These are phyloP conservation scores for Articulospora tetracladia DNA, from an alignment of 495 filamentous ascomycete genomes.

Conservation along the genomic window DNA sequence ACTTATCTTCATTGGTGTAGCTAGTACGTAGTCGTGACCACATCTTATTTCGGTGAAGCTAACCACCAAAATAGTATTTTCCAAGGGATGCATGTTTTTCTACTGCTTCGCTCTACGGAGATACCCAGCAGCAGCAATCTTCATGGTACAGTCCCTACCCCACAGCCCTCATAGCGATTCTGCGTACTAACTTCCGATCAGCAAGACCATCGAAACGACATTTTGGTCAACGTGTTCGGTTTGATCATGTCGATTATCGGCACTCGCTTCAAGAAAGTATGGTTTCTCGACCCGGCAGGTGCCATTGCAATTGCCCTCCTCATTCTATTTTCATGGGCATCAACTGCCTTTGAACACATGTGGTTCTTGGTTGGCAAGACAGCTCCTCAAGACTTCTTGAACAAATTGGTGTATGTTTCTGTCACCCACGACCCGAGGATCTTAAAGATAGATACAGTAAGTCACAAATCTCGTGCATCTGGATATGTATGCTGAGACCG, in stretches of 20 bases:
- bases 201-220: slow-evolving; percentile 53
- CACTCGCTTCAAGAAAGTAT: slow-evolving; percentile 38
- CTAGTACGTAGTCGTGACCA: slow-evolving; percentile 34
- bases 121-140: slow-evolving; percentile 51
- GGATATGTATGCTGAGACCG: background rate
- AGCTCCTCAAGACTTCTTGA: slow-evolving; percentile 48
- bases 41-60: background rate
- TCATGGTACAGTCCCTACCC: slow-evolving; percentile 34
- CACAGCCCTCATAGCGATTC: background rate
- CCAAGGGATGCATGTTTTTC: slow-evolving; percentile 43
- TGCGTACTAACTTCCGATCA: slow-evolving; percentile 17
- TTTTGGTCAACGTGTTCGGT: slow-evolving; percentile 50
- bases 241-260: slow-evolving; percentile 51
- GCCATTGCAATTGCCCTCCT: slow-evolving; percentile 51
- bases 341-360: slow-evolving; percentile 53
- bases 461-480: background rate
- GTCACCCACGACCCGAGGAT: slow-evolving; percentile 50
- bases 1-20: slow-evolving; percentile 46
- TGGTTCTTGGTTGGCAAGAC: slow-evolving; percentile 53
- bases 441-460: slow-evolving; percentile 48
- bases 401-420: slow-evolving; percentile 53
- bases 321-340: slow-evolving; percentile 51
- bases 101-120: slow-evolving; percentile 48
- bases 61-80: slow-evolving; percentile 33
- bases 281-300: slow-evolving; percentile 53